A percentile compares a stretch with the other conserved stretches of the same genome.
phyloP scores from a whole-genome alignment of 2,329 filamentous ascomycete species.

The Colletotrichum somersetense region DNA sequence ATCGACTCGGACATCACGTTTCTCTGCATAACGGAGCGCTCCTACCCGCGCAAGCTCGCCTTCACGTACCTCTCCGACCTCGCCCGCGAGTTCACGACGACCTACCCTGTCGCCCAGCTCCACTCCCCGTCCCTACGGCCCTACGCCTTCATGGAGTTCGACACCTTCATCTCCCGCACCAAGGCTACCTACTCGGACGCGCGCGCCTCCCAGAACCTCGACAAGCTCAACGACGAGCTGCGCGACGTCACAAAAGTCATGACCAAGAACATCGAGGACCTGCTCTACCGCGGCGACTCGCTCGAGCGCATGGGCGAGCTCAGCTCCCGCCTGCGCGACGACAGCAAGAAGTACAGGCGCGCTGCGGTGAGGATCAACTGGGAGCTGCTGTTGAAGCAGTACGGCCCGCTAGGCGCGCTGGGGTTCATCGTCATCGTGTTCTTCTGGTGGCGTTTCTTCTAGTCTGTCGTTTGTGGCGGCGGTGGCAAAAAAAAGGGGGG shows the following conservation, averaged over 20 bases:
- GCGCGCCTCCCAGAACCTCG: constrained; percentile 90
- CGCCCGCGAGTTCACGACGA: constrained; percentile 88
- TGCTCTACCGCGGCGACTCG: constrained; percentile 93
- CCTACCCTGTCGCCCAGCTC: constrained; percentile 81
- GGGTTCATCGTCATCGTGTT: constrained; percentile 87
- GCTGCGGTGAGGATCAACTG: constrained; percentile 97
- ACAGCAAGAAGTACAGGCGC: constrained; percentile 92
- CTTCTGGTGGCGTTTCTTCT: constrained; percentile 95
- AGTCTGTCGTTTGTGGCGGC: constrained; percentile 15
- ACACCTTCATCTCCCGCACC: constrained; percentile 94
- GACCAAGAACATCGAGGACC: constrained; percentile 99
- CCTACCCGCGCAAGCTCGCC: constrained; percentile 97
- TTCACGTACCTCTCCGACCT: constrained; percentile 98
- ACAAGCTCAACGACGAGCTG: constrained; percentile 96
- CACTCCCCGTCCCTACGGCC: constrained; percentile 82
- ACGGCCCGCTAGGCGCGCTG: constrained; percentile 88
- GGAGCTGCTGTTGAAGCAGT: constrained; percentile 97
- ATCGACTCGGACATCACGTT: constrained; percentile 88
- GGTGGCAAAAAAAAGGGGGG: not conserved
- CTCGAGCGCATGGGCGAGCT: constrained; percentile 98
- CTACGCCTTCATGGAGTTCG: constrained; percentile 98
- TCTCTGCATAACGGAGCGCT: constrained; percentile 91
- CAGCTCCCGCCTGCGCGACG: constrained; percentile 86
- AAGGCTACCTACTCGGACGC: constrained; percentile 95
- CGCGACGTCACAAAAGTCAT: constrained; percentile 99